These are phyloP conservation scores for Orychophragmus violaceus DNA, from an alignment of 345 rosid genomes.

Conservation along the genomic window DNA sequence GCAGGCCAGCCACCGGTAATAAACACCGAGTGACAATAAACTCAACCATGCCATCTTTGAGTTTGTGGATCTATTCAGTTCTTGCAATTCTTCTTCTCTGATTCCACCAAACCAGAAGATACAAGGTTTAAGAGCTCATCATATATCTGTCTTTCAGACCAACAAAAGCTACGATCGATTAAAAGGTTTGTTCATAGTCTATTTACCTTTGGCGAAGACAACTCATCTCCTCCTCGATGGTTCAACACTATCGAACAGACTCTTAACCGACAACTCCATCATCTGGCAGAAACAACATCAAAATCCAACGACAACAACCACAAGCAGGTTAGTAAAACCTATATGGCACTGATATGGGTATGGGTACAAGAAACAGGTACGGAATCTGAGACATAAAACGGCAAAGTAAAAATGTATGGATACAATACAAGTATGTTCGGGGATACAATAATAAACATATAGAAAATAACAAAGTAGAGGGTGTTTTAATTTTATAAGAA, in stretches of 20 bases:
- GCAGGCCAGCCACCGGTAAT: constrained; percentile 25
- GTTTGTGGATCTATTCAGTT: constrained; percentile 22
- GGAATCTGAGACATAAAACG: no score
- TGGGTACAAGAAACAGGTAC: no score
- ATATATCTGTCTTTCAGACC: not conserved
- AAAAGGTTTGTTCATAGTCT: not conserved
- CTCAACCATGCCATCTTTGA: constrained; percentile 23
- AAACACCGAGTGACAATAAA: constrained; percentile 6
- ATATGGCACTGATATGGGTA: no score
- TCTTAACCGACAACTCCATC: constrained; percentile 69
- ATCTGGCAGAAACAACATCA: constrained; percentile 34
- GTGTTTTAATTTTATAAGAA: no score
- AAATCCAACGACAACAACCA: constrained; percentile 1
- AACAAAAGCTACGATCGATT: not conserved
- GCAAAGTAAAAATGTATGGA: no score
- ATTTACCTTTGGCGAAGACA: constrained; percentile 71
- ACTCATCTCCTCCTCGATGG: constrained; percentile 71
- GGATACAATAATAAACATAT: no score
- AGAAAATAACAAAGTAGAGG: no score
- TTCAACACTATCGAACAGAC: constrained; percentile 46
- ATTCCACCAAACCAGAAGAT: not conserved
- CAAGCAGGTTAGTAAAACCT: not conserved
- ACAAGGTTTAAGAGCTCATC: not conserved
- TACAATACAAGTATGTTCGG: no score
- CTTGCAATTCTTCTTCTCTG: constrained; percentile 24